Evolutionary conservation across 164 flowering plant species (phyloP), one percentile per base, ranked within the genome.

Genomic region (Magnolia changhungtana): DNA sequence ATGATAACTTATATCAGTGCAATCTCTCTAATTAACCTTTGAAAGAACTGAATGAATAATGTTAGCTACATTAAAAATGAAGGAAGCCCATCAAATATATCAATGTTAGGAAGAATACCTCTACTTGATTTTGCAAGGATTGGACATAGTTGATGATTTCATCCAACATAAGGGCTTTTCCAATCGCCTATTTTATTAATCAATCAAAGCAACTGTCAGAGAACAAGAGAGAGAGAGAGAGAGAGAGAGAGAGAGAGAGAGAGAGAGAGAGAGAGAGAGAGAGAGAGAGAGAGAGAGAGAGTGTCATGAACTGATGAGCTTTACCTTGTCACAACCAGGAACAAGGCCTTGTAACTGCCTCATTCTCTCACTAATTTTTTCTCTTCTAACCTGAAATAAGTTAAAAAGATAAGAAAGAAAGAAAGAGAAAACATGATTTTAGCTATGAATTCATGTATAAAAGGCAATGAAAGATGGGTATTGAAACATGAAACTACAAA

Each of bases 91-190:
- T 55, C 61, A 55, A 55, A 10, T 55, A 16, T 55, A 55, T 10
- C 61, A 55, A 55, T 16, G 61, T 55, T 55, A 16, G 61, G 18
- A 13, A 18, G 3, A 55, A 55, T 84, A 92, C 97, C 96, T 94
- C 97, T 1, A 94, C 93, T 90, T 94, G 98, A 82, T 88, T 84
- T 80, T 92, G 96, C 49, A 92, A 85, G 79, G 93, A 94, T 77
- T 91, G 92, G 55, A 94, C 98, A 84, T 92, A 92, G 77, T 91
- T 92, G 79, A 92, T 94, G 19, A 91, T 92, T 69, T 89, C 96
- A 83, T 92, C 98, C 89, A 94, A 82, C 89, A 92, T 85, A 29
- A 84, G 90, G 81, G 97, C 97, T 91, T 92, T 94, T 14, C 98
- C 96, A 72, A 89, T 89, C 49, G 92, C 89, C 98, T 91, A 78